These are phyloP conservation scores for Cinnamomum micranthum DNA, from an alignment of 164 flowering plant species.

Conservation along the genomic window DNA sequence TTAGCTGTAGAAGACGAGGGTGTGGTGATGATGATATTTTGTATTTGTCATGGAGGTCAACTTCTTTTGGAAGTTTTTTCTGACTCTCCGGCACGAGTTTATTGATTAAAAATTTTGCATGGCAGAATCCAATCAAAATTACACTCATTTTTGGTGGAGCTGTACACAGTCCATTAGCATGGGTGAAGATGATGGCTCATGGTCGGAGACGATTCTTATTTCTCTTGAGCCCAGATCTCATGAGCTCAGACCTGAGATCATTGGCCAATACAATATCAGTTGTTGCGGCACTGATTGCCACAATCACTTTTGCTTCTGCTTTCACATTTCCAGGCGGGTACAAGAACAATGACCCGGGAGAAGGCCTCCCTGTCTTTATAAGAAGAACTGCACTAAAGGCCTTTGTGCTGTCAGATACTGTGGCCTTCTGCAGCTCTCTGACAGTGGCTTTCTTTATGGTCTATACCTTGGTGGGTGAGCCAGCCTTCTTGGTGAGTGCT, in stretches of 20 bases:
- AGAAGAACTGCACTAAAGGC: background rate
- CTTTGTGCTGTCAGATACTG: background rate
- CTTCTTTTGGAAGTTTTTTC: too few species aligned
- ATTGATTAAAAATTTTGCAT: too few species aligned
- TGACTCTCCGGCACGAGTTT: too few species aligned
- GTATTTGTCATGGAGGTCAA: too few species aligned
- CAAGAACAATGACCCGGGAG: background rate
- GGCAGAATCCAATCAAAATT: too few species aligned
- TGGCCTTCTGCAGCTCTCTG: background rate
- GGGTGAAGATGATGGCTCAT: background rate
- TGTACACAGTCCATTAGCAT: background rate
- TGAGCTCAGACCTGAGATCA: background rate
- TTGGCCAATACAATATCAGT: background rate
- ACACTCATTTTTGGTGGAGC: too few species aligned
- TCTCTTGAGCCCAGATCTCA: too few species aligned
- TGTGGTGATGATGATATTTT: too few species aligned
- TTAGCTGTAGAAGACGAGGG: too few species aligned
- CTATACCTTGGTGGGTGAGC: too few species aligned
- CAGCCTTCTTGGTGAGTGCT: background rate
- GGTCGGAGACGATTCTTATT: too few species aligned
- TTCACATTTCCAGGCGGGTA: slow-evolving; percentile 4
- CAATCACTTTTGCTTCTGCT: background rate
- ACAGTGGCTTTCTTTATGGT: background rate
- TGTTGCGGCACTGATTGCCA: background rate
- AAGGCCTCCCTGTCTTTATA: background rate